phyloP scores from a whole-genome alignment of 371 early-diverging fungal species.

The Capillidium heterosporum region DNA sequence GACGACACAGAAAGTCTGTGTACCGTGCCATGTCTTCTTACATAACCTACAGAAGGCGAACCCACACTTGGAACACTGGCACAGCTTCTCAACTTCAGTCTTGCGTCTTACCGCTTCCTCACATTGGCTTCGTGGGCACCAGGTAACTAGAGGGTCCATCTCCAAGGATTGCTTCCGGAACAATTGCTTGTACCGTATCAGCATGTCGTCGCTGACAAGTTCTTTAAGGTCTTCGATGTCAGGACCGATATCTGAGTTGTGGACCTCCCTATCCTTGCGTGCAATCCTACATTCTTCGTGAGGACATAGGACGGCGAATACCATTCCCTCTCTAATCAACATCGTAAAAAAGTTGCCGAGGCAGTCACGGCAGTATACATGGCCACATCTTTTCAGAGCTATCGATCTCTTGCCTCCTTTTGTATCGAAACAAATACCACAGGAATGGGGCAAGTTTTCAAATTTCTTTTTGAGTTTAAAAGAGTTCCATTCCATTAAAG shows the following conservation, averaged over 20 bases:
- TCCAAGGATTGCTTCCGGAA: slow-evolving; percentile 9
- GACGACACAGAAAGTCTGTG: slow-evolving; percentile 1
- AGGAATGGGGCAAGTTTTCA: slow-evolving; percentile 5
- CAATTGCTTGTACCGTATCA: slow-evolving; percentile 7
- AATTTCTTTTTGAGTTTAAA: slow-evolving; percentile 5
- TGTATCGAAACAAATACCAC: slow-evolving; percentile 11
- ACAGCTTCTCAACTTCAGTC: slow-evolving; percentile 7
- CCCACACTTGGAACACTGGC: slow-evolving; percentile 8
- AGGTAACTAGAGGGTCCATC: slow-evolving; percentile 9
- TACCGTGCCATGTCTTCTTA: slow-evolving; percentile 10
- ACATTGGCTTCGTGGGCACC: slow-evolving; percentile 9
- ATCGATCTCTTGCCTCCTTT: slow-evolving; percentile 8
- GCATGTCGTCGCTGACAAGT: slow-evolving; percentile 6
- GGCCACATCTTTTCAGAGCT: slow-evolving; percentile 6
- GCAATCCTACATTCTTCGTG: slow-evolving; percentile 6
- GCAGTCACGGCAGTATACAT: slow-evolving; percentile 11
- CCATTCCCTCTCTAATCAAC: slow-evolving; percentile 10
- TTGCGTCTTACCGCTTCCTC: slow-evolving; percentile 9
- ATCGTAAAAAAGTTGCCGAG: slow-evolving; percentile 9
- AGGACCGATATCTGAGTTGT: slow-evolving; percentile 1
- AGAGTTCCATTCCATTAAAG: background rate
- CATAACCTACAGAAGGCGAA: slow-evolving; percentile 12
- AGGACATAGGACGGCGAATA: slow-evolving; percentile 10
- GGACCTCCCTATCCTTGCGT: background rate
- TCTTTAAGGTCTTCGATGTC: slow-evolving; percentile 4